Base-by-base conservation (phyloP, 2,329 filamentous ascomycete species). In the Monilinia polystroma region DNA sequence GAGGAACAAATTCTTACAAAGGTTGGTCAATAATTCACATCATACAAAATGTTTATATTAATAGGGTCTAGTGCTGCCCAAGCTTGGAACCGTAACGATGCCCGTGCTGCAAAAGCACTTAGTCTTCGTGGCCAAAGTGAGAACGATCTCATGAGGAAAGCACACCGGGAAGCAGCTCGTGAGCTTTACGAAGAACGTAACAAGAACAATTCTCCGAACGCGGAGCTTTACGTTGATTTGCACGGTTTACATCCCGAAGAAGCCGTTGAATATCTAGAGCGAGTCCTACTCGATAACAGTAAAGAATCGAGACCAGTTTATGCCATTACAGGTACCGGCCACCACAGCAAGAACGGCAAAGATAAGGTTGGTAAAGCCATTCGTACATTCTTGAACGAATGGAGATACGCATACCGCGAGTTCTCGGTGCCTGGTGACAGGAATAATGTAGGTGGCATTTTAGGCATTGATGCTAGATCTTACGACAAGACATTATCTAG, bases 161-260 rank as follows among this genome's bases (percentile, higher is more conserved):
- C 93, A 56, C 95, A 99, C 76, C 90, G 95, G 57, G 93, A 98
- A 79, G 95, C 95, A 12, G 95, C 95, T 29, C 87, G 89, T 47
- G 90, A 95, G 74, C 84, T 99, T 41, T 99, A 98, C 76, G 93
- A 97, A 77, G 91, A 96, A 76, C 91, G 94, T 51, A 97, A 97
- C 77, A 91, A 90, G 78, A 85, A 88, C 75, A 81, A 81, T 68
- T 76, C 79, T 52, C 78, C 78, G 38, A 81, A 80, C 68, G 80
- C 80, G 43, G 95, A 99, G 80, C 87, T 97, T 54, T 99, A 96
- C 78, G 90, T 98, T 64, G 95, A 99, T 78, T 83, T 99, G 43
- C 95, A 99, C 78, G 95, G 95, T n/a, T 85, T 99, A n/a, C 95
- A 98, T 75, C 93, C 95, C 0, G 94, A 98, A 75, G 95, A 99